These are phyloP conservation scores for Colletotrichum gigasporum DNA, from an alignment of 2,329 filamentous ascomycete genomes.

Conservation along the genomic window DNA sequence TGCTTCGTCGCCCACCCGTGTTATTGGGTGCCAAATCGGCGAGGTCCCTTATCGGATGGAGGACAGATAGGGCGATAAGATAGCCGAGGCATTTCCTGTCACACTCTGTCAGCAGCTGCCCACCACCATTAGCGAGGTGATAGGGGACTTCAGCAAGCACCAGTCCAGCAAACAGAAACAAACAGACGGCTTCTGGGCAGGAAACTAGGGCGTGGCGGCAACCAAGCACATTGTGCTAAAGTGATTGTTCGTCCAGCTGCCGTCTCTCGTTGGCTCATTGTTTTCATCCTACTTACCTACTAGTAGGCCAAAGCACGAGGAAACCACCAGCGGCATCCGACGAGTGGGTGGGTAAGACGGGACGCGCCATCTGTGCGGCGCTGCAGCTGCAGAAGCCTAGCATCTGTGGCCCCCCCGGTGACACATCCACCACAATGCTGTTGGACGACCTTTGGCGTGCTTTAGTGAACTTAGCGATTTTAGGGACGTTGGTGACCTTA, in stretches of 20 bases:
- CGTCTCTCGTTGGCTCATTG: not conserved
- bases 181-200: not conserved
- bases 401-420: not conserved
- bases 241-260: not conserved
- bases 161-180: not conserved
- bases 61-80: not conserved
- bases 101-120: not conserved
- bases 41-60: not conserved
- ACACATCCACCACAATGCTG: not conserved
- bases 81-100: no score
- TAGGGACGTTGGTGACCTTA: no score
- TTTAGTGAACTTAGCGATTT: not conserved
- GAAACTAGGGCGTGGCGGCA: not conserved
- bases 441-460: not conserved
- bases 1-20: no score
- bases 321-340: not conserved
- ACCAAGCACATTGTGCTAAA: not conserved
- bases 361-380: constrained; percentile 27
- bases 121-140: not conserved
- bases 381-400: not conserved
- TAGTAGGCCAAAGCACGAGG: not conserved
- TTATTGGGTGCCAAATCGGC: not conserved
- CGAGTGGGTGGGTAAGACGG: not conserved
- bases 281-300: not conserved
- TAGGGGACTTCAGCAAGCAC: not conserved